Evolutionary conservation across 441 rosid species (phyloP).

Genomic region (Eruca vesicaria): DNA sequence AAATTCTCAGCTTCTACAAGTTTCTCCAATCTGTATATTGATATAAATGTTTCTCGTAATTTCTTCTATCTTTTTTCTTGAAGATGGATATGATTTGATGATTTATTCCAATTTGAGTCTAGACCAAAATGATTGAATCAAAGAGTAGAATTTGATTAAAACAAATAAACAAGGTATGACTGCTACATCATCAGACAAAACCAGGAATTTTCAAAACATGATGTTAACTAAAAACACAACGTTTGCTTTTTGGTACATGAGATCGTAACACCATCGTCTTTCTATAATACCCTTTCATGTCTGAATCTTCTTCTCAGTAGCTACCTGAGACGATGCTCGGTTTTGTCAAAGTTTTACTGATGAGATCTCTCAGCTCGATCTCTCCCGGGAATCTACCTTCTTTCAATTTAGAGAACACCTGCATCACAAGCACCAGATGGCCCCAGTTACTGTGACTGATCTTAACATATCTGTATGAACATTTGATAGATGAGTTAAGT

Average conservation of each 20-base stretch:
- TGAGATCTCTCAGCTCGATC: slow-evolving; percentile 80
- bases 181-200: slow-evolving; percentile 2
- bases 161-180: neutral
- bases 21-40: slow-evolving; percentile 16
- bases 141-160: neutral
- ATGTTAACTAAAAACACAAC: neutral
- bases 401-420: slow-evolving; percentile 90
- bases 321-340: slow-evolving; percentile 36
- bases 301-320: slow-evolving; percentile 16
- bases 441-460: neutral
- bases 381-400: slow-evolving; percentile 95
- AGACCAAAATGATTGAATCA: neutral
- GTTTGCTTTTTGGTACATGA: slow-evolving; percentile 1
- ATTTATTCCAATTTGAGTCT: neutral
- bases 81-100: neutral
- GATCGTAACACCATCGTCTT: neutral
- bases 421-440: slow-evolving; percentile 10
- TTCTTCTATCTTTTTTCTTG: neutral
- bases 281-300: neutral
- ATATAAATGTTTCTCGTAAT: neutral
- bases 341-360: slow-evolving; percentile 52
- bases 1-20: neutral
- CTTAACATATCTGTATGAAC: neutral
- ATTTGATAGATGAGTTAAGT: neutral
- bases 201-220: neutral